Percentiles rank a stretch among this genome's conserved stretches.
phyloP scores from a whole-genome alignment of 2,329 filamentous ascomycete genomes.

The Scedosporium apiospermum region DNA sequence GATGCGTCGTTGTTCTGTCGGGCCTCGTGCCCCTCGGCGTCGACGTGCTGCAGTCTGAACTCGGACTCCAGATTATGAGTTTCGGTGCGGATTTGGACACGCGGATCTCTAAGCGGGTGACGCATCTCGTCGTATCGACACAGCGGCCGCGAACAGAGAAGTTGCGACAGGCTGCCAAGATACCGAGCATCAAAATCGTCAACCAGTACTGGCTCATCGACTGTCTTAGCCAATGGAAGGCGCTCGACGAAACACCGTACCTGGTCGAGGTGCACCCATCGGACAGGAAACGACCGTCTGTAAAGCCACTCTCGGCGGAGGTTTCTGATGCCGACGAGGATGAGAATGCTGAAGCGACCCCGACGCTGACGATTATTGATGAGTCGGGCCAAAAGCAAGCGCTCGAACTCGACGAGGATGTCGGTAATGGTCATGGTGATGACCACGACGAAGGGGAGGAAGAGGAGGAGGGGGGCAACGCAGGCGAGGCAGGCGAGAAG shows the following conservation, averaged over 20 bases:
- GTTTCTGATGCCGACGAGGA: slow-evolving; percentile 16
- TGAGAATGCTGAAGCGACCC: slow-evolving; percentile 25
- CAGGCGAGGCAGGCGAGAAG: slow-evolving; percentile 31
- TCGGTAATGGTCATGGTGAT: slow-evolving; percentile 22
- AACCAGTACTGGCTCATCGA: slow-evolving; percentile 83
- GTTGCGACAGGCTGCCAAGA: slow-evolving; percentile 74
- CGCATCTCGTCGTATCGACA: slow-evolving; percentile 65
- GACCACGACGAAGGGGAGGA: slow-evolving; percentile 23
- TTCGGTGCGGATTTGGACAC: slow-evolving; percentile 65
- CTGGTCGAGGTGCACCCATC: slow-evolving; percentile 65
- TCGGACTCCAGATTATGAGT: slow-evolving; percentile 74
- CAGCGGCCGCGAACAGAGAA: slow-evolving; percentile 76
- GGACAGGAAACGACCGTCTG: slow-evolving; percentile 34
- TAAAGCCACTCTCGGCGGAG: slow-evolving; percentile 21
- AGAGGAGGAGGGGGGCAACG: slow-evolving; percentile 32
- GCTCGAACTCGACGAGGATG: slow-evolving; percentile 22
- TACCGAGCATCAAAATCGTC: slow-evolving; percentile 79
- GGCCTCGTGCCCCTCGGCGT: slow-evolving; percentile 79
- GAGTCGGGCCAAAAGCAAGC: slow-evolving; percentile 32
- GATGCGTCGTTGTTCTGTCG: slow-evolving; percentile 75
- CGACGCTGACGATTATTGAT: slow-evolving; percentile 33
- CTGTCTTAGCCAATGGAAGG: slow-evolving; percentile 75
- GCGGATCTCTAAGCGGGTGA: slow-evolving; percentile 52
- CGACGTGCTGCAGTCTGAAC: slow-evolving; percentile 72
- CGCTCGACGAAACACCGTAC: slow-evolving; percentile 69